Evolutionary conservation across 495 filamentous ascomycete genomes (phyloP), one percentile per base, ranked within the genome.

Genomic region (Annulohypoxylon nitens): DNA sequence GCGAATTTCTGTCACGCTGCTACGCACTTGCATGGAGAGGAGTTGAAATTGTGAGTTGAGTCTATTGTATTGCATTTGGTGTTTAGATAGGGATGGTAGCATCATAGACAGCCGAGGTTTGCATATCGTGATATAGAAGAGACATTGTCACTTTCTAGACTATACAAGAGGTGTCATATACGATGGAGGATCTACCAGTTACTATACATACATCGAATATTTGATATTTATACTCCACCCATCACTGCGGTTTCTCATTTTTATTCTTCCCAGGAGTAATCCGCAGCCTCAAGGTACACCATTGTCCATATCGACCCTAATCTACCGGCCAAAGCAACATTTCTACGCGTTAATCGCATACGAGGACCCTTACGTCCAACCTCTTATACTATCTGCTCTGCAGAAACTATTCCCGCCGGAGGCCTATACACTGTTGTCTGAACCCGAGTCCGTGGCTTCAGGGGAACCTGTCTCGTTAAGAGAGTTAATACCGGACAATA

Each of bases 1-100:
- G 94, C 95, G 18, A 97, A 97, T 79, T 99, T 97, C 79, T 94
- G 91, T 90, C 93, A 94, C 81, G 87, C 88, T n/a, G 84, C 88
- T 58, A 83, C 83, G 47, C 82, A 85, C 16, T 76, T 76, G 74
- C 89, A 81, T 76, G 89, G 83, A 86, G 88, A 71, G 37, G 94
- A 98, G 86, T 87, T 98, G 72, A 92, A 93, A 85, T 84, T 97
- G 92, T 97, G 90, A 96, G 93, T 96, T 78, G 64, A 81, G 80
- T 71, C 70, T 78, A 82, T 47, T 72, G 64, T 61, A 73, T 78
- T 71, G 67, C 58, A 37, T 70, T 64, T 74, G 68, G 70, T 75
- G 43, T 73, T 64, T 69, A 63, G 70, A 67, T 47, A 48, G 30
- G 70, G 69, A 37, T 61, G 67, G 69, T 60, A 71, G 63, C 73